Evolutionary conservation across 2,329 filamentous ascomycete genomes (phyloP), one percentile per base, ranked within the genome.

Genomic region (Neofusicoccum cordaticola): DNA sequence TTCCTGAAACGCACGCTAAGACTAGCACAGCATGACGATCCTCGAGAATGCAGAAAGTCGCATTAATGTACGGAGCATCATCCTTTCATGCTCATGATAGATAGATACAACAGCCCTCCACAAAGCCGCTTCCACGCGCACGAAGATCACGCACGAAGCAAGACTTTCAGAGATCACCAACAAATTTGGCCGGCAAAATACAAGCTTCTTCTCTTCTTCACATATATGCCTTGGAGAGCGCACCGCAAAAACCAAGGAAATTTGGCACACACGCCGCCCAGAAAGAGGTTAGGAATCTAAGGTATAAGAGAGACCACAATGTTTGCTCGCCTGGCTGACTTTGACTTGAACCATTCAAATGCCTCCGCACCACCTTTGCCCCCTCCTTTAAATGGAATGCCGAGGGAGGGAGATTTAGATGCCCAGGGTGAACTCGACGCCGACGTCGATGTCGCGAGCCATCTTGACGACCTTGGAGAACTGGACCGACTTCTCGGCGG

Each of bases 401-500:
- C 45, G 13, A 12, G 45, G 27, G 27, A 48, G 52, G 39, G 39
- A 17, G 31, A 45, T 48, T 81, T 91, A 98, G 84, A 97, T 97
- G 83, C 93, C 94, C 66, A 78, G 75, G 65, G 75, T 78, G 68
- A 77, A 78, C 63, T 78, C 76, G 66, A 98, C 94, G 73, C 93
- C 94, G 70, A 98, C 94, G 75, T 98, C 95, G 75, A 97, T 97
- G 73, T 97, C 93, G 74, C 94, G 91, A 73, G 95, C 91, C 89
- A 97, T 91, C 89, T 98, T 98, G 74, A 99, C 95, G 71, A 99
- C 91, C 88, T 97, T 98, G 74, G 93, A 97, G 81, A 99, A 94
- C 82, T 99, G 94, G 69, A 99, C 95, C 35, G 93, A 91, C 86
- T 96, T 98, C 87, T 98, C 95, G 69, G 95, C 95, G 47, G 95